Evolutionary conservation across 768 basidiomycete species (phyloP).

Genomic region (Boletus vermiculosoides): DNA sequence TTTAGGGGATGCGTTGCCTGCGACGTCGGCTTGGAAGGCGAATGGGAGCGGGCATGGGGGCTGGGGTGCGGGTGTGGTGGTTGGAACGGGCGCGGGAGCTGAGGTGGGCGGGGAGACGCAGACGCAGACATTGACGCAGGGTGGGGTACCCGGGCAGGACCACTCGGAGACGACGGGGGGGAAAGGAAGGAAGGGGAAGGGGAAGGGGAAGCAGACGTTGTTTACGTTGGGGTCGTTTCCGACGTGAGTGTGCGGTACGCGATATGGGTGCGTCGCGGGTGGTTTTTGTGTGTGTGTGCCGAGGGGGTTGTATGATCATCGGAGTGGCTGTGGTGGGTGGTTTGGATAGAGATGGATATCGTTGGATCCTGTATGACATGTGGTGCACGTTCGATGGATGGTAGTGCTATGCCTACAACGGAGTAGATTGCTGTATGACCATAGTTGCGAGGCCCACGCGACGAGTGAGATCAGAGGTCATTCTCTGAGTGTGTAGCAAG

Average conservation of each 20-base stretch:
- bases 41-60: not conserved
- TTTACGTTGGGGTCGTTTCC: conserved; percentile 63
- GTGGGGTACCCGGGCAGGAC: not conserved
- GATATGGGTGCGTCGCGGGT: not conserved
- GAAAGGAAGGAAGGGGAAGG: conserved; percentile 75
- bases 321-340: too few species aligned
- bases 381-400: not conserved
- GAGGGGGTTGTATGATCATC: too few species aligned
- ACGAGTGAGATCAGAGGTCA: not conserved
- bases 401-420: not conserved
- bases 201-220: conserved; percentile 81
- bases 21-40: conserved; percentile 33
- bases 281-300: not conserved
- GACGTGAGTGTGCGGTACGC: conserved; percentile 15
- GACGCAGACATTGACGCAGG: not conserved
- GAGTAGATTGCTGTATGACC: not conserved
- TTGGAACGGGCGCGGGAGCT: not conserved
- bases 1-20: conserved; percentile 31
- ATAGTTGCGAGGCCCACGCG: not conserved
- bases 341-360: not conserved
- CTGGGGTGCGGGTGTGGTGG: not conserved
- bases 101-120: not conserved
- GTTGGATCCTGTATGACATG: not conserved
- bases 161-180: conserved; percentile 15
- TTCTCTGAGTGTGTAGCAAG: not conserved